phyloP scores from a whole-genome alignment of 2,329 filamentous ascomycete genomes.

The Byssothecium circinans region DNA sequence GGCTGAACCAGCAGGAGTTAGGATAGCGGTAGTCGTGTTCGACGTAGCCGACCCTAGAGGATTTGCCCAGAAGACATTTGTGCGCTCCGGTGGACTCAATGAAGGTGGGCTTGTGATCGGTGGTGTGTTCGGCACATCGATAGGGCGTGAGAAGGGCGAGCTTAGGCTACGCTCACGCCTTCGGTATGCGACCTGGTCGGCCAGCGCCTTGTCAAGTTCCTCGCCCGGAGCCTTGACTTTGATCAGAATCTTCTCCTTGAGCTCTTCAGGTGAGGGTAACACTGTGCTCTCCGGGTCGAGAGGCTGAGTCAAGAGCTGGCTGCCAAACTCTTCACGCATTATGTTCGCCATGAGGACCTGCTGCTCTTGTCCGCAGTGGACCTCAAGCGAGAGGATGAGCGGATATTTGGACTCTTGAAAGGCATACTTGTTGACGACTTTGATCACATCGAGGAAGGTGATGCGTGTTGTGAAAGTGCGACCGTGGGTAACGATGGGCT shows the following conservation, averaged over 20 bases:
- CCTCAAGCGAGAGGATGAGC: conserved; percentile 91
- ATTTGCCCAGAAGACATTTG: conserved; percentile 51
- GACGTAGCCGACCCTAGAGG: conserved; percentile 60
- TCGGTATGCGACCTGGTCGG: conserved; percentile 39
- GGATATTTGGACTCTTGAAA: conserved; percentile 87
- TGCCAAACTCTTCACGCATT: conserved; percentile 81
- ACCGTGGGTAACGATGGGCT: conserved; percentile 89
- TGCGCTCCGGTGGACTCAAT: conserved; percentile 54
- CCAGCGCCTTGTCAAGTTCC: conserved; percentile 39
- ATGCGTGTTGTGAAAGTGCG: conserved; percentile 86
- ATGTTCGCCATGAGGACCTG: conserved; percentile 87
- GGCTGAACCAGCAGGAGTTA: conserved; percentile 62
- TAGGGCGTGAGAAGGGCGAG: conserved; percentile 70
- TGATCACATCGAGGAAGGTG: conserved; percentile 87
- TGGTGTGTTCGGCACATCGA: conserved; percentile 55
- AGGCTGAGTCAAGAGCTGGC: conserved; percentile 76
- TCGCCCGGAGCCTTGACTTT: conserved; percentile 86
- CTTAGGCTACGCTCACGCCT: conserved; percentile 68
- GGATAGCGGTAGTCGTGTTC: conserved; percentile 54
- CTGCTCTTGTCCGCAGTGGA: conserved; percentile 83
- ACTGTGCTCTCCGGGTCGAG: conserved; percentile 67
- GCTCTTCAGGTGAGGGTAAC: conserved; percentile 82
- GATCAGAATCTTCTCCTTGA: conserved; percentile 82
- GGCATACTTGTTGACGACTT: conserved; percentile 91
- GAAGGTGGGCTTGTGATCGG: conserved; percentile 57